A percentile compares a stretch with the other conserved stretches of the same genome.
Conservation (phyloP, 257 asterid species). For the Penstemon newberryi region DNA sequence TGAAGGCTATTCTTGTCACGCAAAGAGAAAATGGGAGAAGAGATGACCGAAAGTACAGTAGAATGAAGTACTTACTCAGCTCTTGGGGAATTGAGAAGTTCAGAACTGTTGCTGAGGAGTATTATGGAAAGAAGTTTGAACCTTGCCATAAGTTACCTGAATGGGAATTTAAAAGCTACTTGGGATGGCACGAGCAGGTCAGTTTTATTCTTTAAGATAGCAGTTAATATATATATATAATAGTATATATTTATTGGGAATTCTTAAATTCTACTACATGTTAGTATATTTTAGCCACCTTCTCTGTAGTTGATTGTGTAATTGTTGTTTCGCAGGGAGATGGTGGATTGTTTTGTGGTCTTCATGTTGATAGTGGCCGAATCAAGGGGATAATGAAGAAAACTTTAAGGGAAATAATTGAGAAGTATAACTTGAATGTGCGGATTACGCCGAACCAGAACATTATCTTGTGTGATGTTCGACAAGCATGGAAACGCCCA, state of each 20-base stretch:
- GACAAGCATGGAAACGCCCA: constrained; percentile 79
- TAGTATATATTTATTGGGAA: no score
- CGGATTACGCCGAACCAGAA: constrained; percentile 97
- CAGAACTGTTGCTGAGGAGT: constrained; percentile 74
- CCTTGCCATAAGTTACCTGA: constrained; percentile 80
- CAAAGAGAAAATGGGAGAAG: constrained; percentile 96
- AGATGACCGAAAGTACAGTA: constrained; percentile 96
- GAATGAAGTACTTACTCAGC: constrained; percentile 89
- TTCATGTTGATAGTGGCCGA: constrained; percentile 93
- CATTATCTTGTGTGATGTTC: constrained; percentile 72
- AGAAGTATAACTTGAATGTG: constrained; percentile 82
- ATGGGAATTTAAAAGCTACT: constrained; percentile 94
- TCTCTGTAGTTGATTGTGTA: constrained; percentile 8
- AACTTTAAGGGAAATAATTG: constrained; percentile 78
- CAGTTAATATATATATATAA: not conserved
- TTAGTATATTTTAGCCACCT: not conserved
- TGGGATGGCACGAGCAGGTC: constrained; percentile 99
- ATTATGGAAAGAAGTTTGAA: constrained; percentile 83
- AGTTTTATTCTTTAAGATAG: constrained; percentile 7
- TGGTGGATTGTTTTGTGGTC: constrained; percentile 85
- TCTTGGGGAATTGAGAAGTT: constrained; percentile 98
- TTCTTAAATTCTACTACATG: no score
- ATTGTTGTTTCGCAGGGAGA: constrained; percentile 63
- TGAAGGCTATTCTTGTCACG: constrained; percentile 92
- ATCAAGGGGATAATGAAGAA: constrained; percentile 76